Percentiles rank a stretch among this genome's conserved stretches.
These are phyloP conservation scores for Pleurostoma richardsiae DNA, from an alignment of 2,329 filamentous ascomycete species.

Conservation along the genomic window DNA sequence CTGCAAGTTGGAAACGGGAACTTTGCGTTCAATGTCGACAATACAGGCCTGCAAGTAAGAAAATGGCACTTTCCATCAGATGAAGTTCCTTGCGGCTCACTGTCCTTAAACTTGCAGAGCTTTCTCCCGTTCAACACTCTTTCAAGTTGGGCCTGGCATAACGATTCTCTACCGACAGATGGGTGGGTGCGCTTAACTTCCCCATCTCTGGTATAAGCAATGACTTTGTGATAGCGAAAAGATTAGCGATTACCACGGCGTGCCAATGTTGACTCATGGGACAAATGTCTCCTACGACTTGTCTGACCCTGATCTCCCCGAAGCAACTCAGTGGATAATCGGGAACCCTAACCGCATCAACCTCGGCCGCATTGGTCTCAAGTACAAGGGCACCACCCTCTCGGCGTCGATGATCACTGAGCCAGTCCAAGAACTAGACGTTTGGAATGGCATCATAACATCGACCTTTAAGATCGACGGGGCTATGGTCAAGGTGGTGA, in stretches of 20 bases:
- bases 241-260: slow-evolving; percentile 24
- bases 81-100: not conserved
- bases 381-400: slow-evolving; percentile 24
- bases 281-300: slow-evolving; percentile 31
- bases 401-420: slow-evolving; percentile 19
- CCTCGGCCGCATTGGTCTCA: slow-evolving; percentile 33
- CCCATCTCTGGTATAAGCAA: not conserved
- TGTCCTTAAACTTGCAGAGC: slow-evolving; percentile 9
- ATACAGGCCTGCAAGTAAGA: slow-evolving; percentile 30
- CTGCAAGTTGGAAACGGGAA: slow-evolving; percentile 40
- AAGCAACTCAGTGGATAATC: slow-evolving; percentile 45
- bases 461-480: slow-evolving; percentile 28
- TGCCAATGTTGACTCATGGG: slow-evolving; percentile 25
- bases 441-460: slow-evolving; percentile 31
- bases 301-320: slow-evolving; percentile 26
- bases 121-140: slow-evolving; percentile 24
- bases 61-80: not conserved
- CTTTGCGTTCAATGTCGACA: slow-evolving; percentile 39
- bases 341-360: slow-evolving; percentile 41
- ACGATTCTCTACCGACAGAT: slow-evolving; percentile 30
- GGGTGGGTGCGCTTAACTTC: slow-evolving; percentile 10
- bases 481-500: slow-evolving; percentile 24
- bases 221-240: slow-evolving; percentile 13
- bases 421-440: slow-evolving; percentile 26
- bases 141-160: slow-evolving; percentile 28